Evolutionary conservation across 208 protist species (phyloP), one percentile per base, ranked within the genome.

Genomic region (Leishmania guyanensis): DNA sequence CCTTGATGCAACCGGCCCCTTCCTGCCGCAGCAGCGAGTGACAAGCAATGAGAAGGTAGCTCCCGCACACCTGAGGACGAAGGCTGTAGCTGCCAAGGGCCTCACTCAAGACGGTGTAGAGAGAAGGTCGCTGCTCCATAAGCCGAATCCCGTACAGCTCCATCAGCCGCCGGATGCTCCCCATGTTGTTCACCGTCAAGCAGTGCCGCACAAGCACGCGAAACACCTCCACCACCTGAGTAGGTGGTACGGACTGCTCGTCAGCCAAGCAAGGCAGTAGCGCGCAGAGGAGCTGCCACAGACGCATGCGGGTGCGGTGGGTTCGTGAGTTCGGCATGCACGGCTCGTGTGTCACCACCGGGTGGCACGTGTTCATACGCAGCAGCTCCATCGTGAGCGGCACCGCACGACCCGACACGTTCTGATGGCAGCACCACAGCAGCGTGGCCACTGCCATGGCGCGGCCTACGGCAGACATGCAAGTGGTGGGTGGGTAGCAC

Each of bases 311-410:
- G 50, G 81, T 89, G 58, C 93, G 95, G 85, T 98, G 95, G 33
- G 93, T 86, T 48, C 86, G 87, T n/a, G 91, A 95, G 86, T 98
- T 98, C 48, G 95, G 95, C 93, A 96, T 97, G 84, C 95, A 98
- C 33, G 95, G 93, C 86, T 94, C 91, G 74, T 90, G 87, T 50
- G 82, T 91, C 3, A 98, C 83, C 26, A 89, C 66, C 3, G 84
- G 74, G 82, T 96, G 75, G 56, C 65, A 85, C 26, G 69, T 77
- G 81, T 96, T 97, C 88, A 92, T 91, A 8, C 87, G 86, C 62
- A 98, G 82, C 85, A 98, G 81, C 81, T 88, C 74, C 80, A 90
- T 54, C 56, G 84, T 87, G 36, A 95, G 74, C 26, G 86, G 81
- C 71, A 79, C 64, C 33, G 89, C 82, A 36, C 74, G 80, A 2